phyloP scores from a whole-genome alignment of 371 early-diverging fungal species.

The Dichotomocladium elegans region DNA sequence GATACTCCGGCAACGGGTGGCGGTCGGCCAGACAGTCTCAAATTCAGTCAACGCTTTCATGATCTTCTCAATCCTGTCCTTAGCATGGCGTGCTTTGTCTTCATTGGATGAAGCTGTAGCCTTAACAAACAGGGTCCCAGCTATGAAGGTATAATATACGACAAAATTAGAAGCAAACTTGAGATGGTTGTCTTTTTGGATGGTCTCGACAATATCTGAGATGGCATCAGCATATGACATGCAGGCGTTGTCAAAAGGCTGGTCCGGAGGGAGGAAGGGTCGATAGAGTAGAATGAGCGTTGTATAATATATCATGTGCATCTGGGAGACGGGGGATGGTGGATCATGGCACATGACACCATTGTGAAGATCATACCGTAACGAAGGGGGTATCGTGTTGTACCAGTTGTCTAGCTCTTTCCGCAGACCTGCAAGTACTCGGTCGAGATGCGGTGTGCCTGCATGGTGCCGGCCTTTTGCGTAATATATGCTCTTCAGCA shows the following conservation, averaged over 20 bases:
- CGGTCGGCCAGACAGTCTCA: conserved; percentile 32
- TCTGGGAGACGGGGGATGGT: conserved; percentile 29
- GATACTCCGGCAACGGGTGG: conserved; percentile 34
- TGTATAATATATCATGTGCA: conserved; percentile 44
- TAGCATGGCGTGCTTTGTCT: conserved; percentile 24
- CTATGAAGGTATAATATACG: conserved; percentile 39
- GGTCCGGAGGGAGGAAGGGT: conserved; percentile 32
- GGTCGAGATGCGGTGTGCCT: conserved; percentile 16
- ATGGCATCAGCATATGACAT: conserved; percentile 45
- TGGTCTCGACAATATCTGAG: conserved; percentile 33
- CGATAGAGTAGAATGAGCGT: conserved; percentile 38
- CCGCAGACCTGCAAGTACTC: conserved; percentile 32
- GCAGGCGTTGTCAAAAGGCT: conserved; percentile 37
- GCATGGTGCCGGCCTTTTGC: conserved; percentile 27
- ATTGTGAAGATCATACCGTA: conserved; percentile 22
- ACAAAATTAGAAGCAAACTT: conserved; percentile 31
- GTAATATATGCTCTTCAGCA: conserved; percentile 41
- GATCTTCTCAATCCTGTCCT: conserved; percentile 27
- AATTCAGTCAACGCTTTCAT: conserved; percentile 35
- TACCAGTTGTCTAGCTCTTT: conserved; percentile 42
- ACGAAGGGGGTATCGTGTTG: conserved; percentile 29
- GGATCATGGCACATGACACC: conserved; percentile 5
- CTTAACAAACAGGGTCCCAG: conserved; percentile 35
- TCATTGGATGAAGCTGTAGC: conserved; percentile 22
- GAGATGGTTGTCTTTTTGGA: conserved; percentile 28